Evolutionary conservation across 768 basidiomycete species (phyloP), one percentile per base, ranked within the genome.

Genomic region (Trametes gibbosa): DNA sequence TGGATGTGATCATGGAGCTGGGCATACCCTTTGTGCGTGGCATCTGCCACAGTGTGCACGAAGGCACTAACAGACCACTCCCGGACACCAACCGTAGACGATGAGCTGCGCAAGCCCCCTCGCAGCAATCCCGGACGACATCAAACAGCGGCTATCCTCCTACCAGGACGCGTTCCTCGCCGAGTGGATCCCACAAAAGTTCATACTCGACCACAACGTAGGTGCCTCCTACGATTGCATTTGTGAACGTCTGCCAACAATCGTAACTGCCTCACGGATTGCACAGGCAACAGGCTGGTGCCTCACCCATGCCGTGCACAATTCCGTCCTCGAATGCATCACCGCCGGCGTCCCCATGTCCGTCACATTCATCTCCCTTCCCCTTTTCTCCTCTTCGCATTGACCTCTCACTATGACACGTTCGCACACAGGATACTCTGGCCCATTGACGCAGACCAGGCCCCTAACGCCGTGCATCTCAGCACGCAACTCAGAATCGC

Each of bases 371-470:
- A n/a, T n/a, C n/a, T n/a, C n/a, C n/a, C n/a, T n/a, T 4, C 14
- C 16, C 35, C 4, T 2, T 17, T 13, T 10, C 35, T 10, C 14
- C 41, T 32, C 10, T 32, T 32, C 14, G n/a, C n/a, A n/a, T n/a
- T n/a, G 1, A 1, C 2, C 1, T 17, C 7, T 17, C 1, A 7
- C 10, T n/a, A 19, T 29, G 2, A 10, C 34, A 23, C 41, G 14
- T 23, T 9, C 21, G 19, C 27, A 2, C 9, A n/a, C 40, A 70
- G 65, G 62, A 67, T 68, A 16, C 54, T 63, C 21, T 70, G 67
- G 66, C 67, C 69, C 12, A 59, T 66, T 35, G 27, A 24, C 41
- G 51, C 17, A 43, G 65, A 58, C 47, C 68, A 69, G 49, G 62
- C 70, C 1, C 13, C 49, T 14, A 68, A 69, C 48, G 56, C 64